phyloP scores from a whole-genome alignment of 805 yeast species.

The Candida montana region DNA sequence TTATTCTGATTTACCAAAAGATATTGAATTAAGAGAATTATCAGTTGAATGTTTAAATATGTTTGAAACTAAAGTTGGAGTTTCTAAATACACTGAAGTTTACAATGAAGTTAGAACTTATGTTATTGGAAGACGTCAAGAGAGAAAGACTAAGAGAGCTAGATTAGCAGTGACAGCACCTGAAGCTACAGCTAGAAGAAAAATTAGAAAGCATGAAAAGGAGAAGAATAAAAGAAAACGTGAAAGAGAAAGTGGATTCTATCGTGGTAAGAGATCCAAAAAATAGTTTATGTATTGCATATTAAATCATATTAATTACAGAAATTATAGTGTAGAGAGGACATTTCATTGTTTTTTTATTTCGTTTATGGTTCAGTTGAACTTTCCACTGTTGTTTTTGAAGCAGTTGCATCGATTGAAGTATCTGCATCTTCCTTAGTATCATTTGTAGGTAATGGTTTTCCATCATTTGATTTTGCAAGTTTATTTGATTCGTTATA shows the following conservation, averaged over 20 bases:
- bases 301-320: too few species aligned
- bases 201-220: conserved; percentile 68
- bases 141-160: conserved; percentile 71
- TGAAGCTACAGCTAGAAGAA: conserved; percentile 72
- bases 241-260: conserved; percentile 70
- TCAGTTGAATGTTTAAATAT: conserved; percentile 64
- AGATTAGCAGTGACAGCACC: conserved; percentile 75
- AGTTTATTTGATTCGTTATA: conserved; percentile 28
- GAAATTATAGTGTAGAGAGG: too few species aligned
- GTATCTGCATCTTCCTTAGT: not conserved
- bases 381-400: too few species aligned
- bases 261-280: conserved; percentile 54
- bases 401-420: too few species aligned
- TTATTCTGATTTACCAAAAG: conserved; percentile 39
- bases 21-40: conserved; percentile 45
- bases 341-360: too few species aligned
- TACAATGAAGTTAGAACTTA: conserved; percentile 59
- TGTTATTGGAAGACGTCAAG: conserved; percentile 61
- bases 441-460: not conserved
- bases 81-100: conserved; percentile 56
- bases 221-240: conserved; percentile 73
- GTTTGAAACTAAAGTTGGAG: conserved; percentile 65
- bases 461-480: conserved; percentile 4
- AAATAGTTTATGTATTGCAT: not conserved
- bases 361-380: too few species aligned